Conservation (phyloP, 371 early-diverging fungal species). For the Mortierella sp. region DNA sequence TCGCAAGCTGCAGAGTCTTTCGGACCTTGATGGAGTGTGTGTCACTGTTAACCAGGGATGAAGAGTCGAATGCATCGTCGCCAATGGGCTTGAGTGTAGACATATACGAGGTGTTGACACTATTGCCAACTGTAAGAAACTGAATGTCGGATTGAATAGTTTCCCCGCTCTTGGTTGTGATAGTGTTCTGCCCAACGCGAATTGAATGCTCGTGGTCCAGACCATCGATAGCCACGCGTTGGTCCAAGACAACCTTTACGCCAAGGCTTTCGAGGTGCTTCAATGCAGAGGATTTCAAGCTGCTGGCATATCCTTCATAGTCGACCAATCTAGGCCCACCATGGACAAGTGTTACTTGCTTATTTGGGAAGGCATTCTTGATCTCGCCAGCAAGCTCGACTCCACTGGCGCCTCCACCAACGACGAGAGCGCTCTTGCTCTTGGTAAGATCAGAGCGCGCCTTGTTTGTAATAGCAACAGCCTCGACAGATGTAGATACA, state of each 20-base stretch:
- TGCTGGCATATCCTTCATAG: constrained; percentile 55
- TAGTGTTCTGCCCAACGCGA: constrained; percentile 51
- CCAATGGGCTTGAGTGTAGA: constrained; percentile 59
- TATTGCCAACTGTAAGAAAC: constrained; percentile 61
- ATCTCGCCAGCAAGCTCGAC: constrained; percentile 65
- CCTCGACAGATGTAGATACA: constrained; percentile 43
- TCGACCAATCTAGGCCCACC: constrained; percentile 57
- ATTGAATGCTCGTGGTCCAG: constrained; percentile 32
- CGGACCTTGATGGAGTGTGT: constrained; percentile 63
- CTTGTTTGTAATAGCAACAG: constrained; percentile 37
- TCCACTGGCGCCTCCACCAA: constrained; percentile 78
- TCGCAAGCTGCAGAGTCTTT: constrained; percentile 72
- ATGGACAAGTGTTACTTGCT: constrained; percentile 64
- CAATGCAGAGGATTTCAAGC: constrained; percentile 62
- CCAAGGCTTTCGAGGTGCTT: constrained; percentile 67
- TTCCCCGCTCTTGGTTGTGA: constrained; percentile 56
- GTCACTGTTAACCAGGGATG: constrained; percentile 31
- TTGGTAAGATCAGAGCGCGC: constrained; percentile 64
- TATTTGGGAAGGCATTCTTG: constrained; percentile 2
- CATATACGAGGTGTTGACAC: constrained; percentile 60
- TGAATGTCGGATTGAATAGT: constrained; percentile 62
- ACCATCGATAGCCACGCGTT: constrained; percentile 61
- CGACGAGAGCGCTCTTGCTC: constrained; percentile 66
- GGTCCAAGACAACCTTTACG: constrained; percentile 74
- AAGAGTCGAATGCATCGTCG: constrained; percentile 19